Base-by-base conservation (phyloP, 2,329 filamentous ascomycete genomes). In the Coniochaeta sp. region DNA sequence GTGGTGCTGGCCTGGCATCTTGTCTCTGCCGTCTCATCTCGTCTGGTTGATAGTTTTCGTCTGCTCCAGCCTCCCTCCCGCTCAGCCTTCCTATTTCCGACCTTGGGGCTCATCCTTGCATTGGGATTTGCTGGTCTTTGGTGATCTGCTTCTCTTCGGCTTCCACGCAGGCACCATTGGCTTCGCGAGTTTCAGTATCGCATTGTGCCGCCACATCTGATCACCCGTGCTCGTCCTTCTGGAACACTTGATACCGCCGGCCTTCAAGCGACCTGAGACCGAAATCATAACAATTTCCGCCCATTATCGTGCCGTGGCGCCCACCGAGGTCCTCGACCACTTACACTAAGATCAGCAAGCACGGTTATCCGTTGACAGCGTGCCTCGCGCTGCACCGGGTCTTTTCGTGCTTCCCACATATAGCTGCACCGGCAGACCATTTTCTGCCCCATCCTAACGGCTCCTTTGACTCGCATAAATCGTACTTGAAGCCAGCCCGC, bases 161-260 rank as follows among this genome's bases (percentile, higher is more conserved):
- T 55, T 55, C 30, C 54, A 55, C 16, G 17, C 30, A 55, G 54
- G 30, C 30, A 52, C n/a, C n/a, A 17, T 52, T 28, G 22, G 22
- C 34, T 55, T 26, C 54, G 19, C 54, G 22, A 55, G 54, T 55
- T 55, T 55, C 54, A 55, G 54, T n/a, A 24, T 22, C n/a, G 54
- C 54, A 55, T 55, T 55, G 30, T 55, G 54, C 54, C 54, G 54
- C 34, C 54, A 36, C 17, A 8, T 3, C 22, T 26, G 47, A 52
- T 52, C 24, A 14, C 17, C 47, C 26, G 16, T 28, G 47, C 24
- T 52, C 47, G 12, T 28, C 22, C 24, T 52, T 52, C 47, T 52
- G 47, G 47, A 30, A 52, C 47, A 30, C n/a, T 30, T 52, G 47
- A 16, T 16, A 28, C 26, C 10, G n/a, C 22, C 47, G 30, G 47